These are phyloP conservation scores for Protomyces inundatus DNA, from an alignment of 1,139 yeast genomes.

Conservation along the genomic window DNA sequence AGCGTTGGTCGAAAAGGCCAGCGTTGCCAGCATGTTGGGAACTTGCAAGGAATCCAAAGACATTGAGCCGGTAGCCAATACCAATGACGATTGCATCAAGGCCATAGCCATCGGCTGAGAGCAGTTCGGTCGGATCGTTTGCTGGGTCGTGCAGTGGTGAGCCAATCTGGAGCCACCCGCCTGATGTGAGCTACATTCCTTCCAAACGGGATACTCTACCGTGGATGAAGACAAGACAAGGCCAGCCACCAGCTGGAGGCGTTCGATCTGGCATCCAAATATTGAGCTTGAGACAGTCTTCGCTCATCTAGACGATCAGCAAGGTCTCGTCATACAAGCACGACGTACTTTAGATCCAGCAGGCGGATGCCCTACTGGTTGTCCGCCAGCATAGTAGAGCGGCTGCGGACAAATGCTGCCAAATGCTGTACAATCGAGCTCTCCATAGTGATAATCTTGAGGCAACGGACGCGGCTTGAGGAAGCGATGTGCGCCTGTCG, in stretches of 20 bases:
- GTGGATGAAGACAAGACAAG: conserved; percentile 43
- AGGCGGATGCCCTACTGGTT: conserved; percentile 4
- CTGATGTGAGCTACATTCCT: background rate
- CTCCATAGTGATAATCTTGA: conserved; percentile 4
- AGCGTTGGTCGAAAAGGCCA: conserved; percentile 40
- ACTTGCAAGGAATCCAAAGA: conserved; percentile 43
- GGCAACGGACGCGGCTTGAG: conserved; percentile 32
- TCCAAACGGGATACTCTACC: conserved; percentile 40
- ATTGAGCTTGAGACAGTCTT: conserved; percentile 41
- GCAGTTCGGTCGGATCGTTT: conserved; percentile 36
- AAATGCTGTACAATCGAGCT: conserved; percentile 5
- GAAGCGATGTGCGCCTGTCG: conserved; percentile 33
- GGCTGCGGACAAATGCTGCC: conserved; percentile 43
- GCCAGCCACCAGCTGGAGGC: conserved; percentile 42
- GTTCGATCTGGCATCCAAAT: conserved; percentile 44
- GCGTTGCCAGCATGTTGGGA: conserved; percentile 39
- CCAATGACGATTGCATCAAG: conserved; percentile 41
- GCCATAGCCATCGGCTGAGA: conserved; percentile 34
- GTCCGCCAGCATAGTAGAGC: conserved; percentile 19
- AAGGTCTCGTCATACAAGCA: background rate
- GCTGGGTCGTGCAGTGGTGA: conserved; percentile 37
- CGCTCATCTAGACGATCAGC: conserved; percentile 32
- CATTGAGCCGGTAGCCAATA: conserved; percentile 43
- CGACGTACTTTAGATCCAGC: background rate
- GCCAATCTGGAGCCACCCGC: conserved; percentile 39